Conservation (phyloP, 1,139 yeast genomes). For the Yamadazyma atmosphaerica region DNA sequence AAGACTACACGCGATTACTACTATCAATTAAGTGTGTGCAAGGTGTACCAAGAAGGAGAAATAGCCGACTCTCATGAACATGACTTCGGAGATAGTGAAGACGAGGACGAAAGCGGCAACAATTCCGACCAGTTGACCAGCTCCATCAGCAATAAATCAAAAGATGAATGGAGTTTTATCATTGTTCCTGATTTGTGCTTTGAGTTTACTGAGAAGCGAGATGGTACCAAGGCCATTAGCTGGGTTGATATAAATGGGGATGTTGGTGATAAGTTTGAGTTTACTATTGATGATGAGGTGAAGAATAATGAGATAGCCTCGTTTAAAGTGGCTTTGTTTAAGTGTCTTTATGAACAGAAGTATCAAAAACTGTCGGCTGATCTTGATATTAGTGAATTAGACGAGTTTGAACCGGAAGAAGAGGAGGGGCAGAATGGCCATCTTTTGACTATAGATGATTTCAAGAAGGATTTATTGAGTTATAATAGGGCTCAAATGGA, state of each 20-base stretch:
- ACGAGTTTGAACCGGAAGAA: constrained; percentile 54
- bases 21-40: constrained; percentile 71
- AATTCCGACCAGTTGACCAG: constrained; percentile 26
- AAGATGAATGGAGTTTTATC: constrained; percentile 68
- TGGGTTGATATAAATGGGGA: constrained; percentile 90
- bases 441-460: constrained; percentile 23
- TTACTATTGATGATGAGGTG: constrained; percentile 67
- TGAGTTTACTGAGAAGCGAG: constrained; percentile 35
- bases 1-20: constrained; percentile 65
- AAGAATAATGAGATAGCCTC: constrained; percentile 56
- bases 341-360: constrained; percentile 77
- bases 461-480: constrained; percentile 16
- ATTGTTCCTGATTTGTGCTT: constrained; percentile 62
- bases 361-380: constrained; percentile 38
- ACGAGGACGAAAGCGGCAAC: constrained; percentile 51
- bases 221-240: constrained; percentile 50
- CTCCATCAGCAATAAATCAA: constrained; percentile 19
- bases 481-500: constrained; percentile 6
- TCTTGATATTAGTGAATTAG: constrained; percentile 43
- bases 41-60: constrained; percentile 70
- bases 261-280: constrained; percentile 82
- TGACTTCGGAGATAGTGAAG: constrained; percentile 54
- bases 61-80: constrained; percentile 36
- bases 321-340: constrained; percentile 63
- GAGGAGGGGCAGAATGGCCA: constrained; percentile 11